Base-by-base conservation (phyloP, 2,329 filamentous ascomycete genomes). In the Neonectria coccinea region DNA sequence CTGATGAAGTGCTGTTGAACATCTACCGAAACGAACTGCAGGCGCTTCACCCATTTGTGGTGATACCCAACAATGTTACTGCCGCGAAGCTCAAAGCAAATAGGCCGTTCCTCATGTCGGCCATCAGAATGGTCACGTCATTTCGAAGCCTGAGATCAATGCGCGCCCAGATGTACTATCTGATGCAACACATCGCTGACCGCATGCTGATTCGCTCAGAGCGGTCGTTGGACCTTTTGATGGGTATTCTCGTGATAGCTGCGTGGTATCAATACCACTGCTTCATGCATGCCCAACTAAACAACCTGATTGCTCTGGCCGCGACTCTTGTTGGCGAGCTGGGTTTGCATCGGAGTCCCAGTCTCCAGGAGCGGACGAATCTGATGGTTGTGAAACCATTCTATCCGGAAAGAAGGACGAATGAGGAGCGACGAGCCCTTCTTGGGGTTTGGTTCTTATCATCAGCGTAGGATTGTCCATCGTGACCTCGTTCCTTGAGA, bases 221-320 rank as follows among this genome's bases (percentile, higher is more conserved):
- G 57, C 76, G 83, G 16, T 86, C 84, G 0, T 66, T 87, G 11
- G 85, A 87, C 61, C 70, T 86, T 2, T 73, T 87, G 0, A 78
- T 83, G 59, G 82, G 83, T 0, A 79, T 87, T 3, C 71, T 87
- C 3, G 79, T 86, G 0, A 79, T 86, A 27, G 66, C 85, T 2
- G 81, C 81, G 0, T 87, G 81, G 79, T 85, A 86, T 59, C 85
- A 87, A 51, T 83, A 86, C 55, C 85, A 87, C 69, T 86, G 84
- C 67, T 79, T 85, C 65, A 79, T 83, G 72, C 85, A 87, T 56
- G 79, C 81, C 1, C 86, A 88, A 64, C 72, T 88, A 12, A 82
- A 82, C 68, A 86, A 84, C 56, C 74, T 88, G 3, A 71, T 87
- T 3, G 79, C 82, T 9, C 67, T 88, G 20, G 82, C 85, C 1